Conservation (phyloP, 257 asterid genomes). For the Solanum etuberosum region DNA sequence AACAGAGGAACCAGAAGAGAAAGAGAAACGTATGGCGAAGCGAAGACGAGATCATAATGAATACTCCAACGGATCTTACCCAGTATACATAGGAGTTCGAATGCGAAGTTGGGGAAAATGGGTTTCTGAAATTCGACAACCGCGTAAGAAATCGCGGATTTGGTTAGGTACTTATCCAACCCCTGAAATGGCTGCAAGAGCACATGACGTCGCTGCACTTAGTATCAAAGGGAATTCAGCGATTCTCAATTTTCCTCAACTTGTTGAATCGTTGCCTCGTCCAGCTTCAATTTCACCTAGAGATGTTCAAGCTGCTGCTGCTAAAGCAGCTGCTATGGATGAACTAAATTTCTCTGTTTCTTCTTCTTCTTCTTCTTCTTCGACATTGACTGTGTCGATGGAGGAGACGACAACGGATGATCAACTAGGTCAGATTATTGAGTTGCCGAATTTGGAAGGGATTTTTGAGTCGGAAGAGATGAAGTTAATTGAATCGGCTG, state of each 20-base stretch:
- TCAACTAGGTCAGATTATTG: constrained; percentile 64
- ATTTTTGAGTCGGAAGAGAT: constrained; percentile 26
- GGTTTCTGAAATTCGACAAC: constrained; percentile 1
- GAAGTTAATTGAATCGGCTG: constrained; percentile 38
- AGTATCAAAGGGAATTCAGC: not conserved
- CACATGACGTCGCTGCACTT: constrained; percentile 1
- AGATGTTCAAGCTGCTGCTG: constrained; percentile 2
- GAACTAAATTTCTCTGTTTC: not conserved
- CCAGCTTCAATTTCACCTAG: not conserved
- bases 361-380: not conserved
- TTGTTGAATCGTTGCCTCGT: not conserved
- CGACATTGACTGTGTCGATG: not conserved
- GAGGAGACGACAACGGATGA: constrained; percentile 12
- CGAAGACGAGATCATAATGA: not conserved
- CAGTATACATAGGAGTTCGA: constrained; percentile 2
- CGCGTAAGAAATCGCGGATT: not conserved
- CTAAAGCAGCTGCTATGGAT: not conserved
- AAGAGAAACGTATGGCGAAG: not conserved
- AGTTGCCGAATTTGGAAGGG: constrained; percentile 71
- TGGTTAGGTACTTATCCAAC: not conserved
- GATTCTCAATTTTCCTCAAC: not conserved
- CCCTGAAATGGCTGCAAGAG: constrained; percentile 4
- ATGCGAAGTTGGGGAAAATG: constrained; percentile 1
- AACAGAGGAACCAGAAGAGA: not conserved
- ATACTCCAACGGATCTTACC: not conserved